phyloP scores from a whole-genome alignment of 495 filamentous ascomycete species.

The Podospora anserina region DNA sequence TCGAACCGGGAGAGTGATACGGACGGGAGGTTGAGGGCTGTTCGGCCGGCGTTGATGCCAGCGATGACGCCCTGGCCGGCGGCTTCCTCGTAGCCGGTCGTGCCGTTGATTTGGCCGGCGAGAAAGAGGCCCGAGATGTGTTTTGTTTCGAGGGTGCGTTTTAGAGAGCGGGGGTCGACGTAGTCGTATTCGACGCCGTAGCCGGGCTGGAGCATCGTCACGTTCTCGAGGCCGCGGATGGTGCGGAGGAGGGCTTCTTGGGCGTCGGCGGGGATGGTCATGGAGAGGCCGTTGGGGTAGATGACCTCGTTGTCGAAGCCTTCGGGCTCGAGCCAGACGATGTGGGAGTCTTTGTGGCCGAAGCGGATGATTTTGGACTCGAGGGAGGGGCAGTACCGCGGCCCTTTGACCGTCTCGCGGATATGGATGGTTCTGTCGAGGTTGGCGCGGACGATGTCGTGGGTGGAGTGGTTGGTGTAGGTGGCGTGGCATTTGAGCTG shows the following conservation, averaged over 20 bases:
- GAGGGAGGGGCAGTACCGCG: conserved; percentile 90
- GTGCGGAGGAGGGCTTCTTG: conserved; percentile 82
- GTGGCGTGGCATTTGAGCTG: conserved; percentile 84
- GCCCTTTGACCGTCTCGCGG: conserved; percentile 89
- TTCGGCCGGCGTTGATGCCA: conserved; percentile 86
- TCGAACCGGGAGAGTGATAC: conserved; percentile 76
- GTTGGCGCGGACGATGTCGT: conserved; percentile 81
- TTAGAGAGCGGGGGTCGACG: conserved; percentile 85
- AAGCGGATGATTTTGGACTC: conserved; percentile 95
- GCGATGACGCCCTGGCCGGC: conserved; percentile 91
- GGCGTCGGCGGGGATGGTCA: conserved; percentile 86
- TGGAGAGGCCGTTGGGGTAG: conserved; percentile 95
- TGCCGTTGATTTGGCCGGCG: conserved; percentile 97
- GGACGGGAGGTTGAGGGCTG: conserved; percentile 59
- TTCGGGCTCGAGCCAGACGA: conserved; percentile 96
- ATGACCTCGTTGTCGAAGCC: conserved; percentile 87
- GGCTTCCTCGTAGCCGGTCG: conserved; percentile 96
- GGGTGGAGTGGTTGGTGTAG: conserved; percentile 74
- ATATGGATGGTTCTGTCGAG: conserved; percentile 94
- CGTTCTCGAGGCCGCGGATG: conserved; percentile 81
- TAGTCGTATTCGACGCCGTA: conserved; percentile 99
- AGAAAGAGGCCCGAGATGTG: conserved; percentile 84
- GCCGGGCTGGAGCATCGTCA: conserved; percentile 89
- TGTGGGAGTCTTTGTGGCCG: conserved; percentile 68
- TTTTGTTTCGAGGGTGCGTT: conserved; percentile 89